These are phyloP conservation scores for Protoeuglena noctilucae DNA, from an alignment of 139 green algal species.

Conservation along the genomic window DNA sequence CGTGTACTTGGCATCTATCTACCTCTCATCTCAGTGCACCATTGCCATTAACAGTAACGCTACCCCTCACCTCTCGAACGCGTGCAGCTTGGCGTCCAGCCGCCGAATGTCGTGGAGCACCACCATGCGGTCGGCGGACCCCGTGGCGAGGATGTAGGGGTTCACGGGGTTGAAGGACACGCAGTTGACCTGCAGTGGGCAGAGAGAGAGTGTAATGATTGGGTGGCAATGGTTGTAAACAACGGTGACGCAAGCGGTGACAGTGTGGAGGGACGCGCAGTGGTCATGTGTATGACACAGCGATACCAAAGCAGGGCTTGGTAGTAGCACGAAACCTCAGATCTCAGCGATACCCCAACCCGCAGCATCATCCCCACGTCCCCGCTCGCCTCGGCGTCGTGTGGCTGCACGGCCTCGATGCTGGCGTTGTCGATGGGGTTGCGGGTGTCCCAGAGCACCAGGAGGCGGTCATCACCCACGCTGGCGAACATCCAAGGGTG, in stretches of 20 bases:
- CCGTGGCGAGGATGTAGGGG: constrained; percentile 86
- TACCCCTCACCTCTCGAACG: constrained; percentile 68
- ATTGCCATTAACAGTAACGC: too few relatives aligned
- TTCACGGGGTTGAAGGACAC: constrained; percentile 97
- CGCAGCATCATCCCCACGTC: background rate
- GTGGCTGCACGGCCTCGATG: constrained; percentile 45
- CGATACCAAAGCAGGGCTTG: too few relatives aligned
- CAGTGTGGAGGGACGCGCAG: too few relatives aligned
- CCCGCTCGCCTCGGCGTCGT: constrained; percentile 57
- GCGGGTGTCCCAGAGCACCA: constrained; percentile 90
- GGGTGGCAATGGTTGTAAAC: background rate
- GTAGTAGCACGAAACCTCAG: too few relatives aligned
- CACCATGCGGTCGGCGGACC: constrained; percentile 86
- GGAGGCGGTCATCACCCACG: constrained; percentile 87
- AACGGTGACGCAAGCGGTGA: too few relatives aligned
- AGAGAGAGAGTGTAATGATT: background rate
- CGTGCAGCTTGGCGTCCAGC: constrained; percentile 68
- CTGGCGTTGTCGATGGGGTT: constrained; percentile 18
- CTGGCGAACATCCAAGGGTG: constrained; percentile 84
- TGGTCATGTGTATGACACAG: too few relatives aligned
- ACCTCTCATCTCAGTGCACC: too few relatives aligned
- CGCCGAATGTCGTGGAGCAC: constrained; percentile 86
- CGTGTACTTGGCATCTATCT: too few relatives aligned
- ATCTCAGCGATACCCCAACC: too few relatives aligned
- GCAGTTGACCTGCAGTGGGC: constrained; percentile 83